These are phyloP conservation scores for Microthyrium microscopicum DNA, from an alignment of 2,329 filamentous ascomycete genomes.

Conservation along the genomic window DNA sequence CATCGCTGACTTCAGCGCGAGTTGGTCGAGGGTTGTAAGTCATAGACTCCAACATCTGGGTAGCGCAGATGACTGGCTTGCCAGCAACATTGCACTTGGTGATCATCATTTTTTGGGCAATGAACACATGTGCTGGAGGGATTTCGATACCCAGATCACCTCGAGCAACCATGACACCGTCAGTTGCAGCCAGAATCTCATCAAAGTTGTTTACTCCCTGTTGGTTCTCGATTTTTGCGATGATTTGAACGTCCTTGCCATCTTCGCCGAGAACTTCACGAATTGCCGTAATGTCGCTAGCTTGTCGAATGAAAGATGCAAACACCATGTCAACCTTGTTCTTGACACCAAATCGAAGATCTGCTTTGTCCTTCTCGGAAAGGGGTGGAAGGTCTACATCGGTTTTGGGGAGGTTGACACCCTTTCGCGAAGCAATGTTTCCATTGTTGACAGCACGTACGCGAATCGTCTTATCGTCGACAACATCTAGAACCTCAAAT, in stretches of 20 bases:
- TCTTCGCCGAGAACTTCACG: constrained; percentile 79
- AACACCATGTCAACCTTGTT: constrained; percentile 99
- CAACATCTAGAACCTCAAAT: constrained; percentile 78
- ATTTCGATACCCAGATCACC: constrained; percentile 98
- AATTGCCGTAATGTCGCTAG: constrained; percentile 83
- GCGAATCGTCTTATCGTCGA: constrained; percentile 77
- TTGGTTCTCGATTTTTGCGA: constrained; percentile 99
- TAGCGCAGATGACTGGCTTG: constrained; percentile 97
- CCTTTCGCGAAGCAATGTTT: constrained; percentile 97
- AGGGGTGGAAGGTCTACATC: constrained; percentile 95
- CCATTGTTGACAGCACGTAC: constrained; percentile 89
- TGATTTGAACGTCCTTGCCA: constrained; percentile 95
- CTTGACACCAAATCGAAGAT: constrained; percentile 91
- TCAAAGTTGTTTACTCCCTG: constrained; percentile 99
- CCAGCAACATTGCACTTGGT: constrained; percentile 99
- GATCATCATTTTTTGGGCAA: constrained; percentile 99
- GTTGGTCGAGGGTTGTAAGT: constrained; percentile 99
- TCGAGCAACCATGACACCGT: constrained; percentile 99
- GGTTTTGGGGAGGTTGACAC: constrained; percentile 96
- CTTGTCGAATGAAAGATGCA: constrained; percentile 92
- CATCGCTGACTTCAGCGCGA: constrained; percentile 94
- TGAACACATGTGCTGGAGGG: constrained; percentile 93
- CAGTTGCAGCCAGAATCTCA: constrained; percentile 88
- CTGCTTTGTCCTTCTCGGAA: constrained; percentile 93
- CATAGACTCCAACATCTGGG: constrained; percentile 99